These are phyloP conservation scores for Dactylonectria estremocensis DNA, from an alignment of 2,329 filamentous ascomycete genomes.

Conservation along the genomic window DNA sequence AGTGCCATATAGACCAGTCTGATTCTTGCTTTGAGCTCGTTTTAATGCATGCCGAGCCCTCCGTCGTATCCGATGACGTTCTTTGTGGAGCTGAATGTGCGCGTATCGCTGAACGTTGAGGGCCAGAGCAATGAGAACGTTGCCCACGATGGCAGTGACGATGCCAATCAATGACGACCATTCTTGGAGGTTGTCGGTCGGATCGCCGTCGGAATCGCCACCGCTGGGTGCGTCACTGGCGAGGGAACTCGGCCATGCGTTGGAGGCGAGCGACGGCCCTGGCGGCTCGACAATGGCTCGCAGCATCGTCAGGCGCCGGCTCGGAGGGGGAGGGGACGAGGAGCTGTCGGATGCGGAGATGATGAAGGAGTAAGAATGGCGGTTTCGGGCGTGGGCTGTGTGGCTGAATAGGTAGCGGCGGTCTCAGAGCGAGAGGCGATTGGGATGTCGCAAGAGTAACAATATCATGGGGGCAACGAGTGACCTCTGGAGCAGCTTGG, in stretches of 20 bases:
- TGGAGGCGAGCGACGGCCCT: constrained; percentile 40
- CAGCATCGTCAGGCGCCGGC: constrained; percentile 46
- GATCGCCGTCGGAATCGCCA: constrained; percentile 47
- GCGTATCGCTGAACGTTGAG: constrained; percentile 98
- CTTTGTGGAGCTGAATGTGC: constrained; percentile 85
- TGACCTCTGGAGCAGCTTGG: constrained; percentile 39
- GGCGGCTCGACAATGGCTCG: constrained; percentile 43
- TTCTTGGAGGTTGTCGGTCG: constrained; percentile 69
- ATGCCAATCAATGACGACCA: constrained; percentile 98
- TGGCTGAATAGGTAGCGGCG: constrained; percentile 4
- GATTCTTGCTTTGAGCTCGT: constrained; percentile 54
- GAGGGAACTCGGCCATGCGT: constrained; percentile 36
- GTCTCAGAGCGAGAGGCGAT: constrained; percentile 25
- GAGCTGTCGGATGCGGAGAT: constrained; percentile 33
- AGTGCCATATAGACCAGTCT: constrained; percentile 54
- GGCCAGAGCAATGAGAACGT: constrained; percentile 93
- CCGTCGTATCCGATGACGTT: constrained; percentile 72
- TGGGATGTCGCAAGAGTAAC: constrained; percentile 31
- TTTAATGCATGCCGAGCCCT: constrained; percentile 69
- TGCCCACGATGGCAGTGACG: constrained; percentile 91
- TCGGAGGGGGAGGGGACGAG: constrained; percentile 31
- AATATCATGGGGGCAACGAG: constrained; percentile 45
- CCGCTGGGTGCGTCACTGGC: constrained; percentile 36
- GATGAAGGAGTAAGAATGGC: constrained; percentile 23
- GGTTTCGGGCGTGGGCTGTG: background rate